These are phyloP conservation scores for Acanthamoeba royreba DNA, from an alignment of 208 protist genomes.

Conservation along the genomic window DNA sequence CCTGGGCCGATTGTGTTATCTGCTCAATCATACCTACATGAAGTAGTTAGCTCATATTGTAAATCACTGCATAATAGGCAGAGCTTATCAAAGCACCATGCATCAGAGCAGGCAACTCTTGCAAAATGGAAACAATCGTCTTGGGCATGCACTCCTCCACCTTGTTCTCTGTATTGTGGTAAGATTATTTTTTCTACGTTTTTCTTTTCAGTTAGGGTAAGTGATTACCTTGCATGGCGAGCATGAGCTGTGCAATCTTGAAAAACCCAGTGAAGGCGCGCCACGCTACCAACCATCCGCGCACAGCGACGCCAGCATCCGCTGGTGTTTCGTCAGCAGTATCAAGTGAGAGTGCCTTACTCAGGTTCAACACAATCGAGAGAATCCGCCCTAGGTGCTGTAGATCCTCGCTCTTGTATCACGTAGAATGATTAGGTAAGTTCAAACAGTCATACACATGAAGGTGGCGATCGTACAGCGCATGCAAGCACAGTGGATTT, in stretches of 20 bases:
- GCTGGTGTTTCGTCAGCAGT: not conserved
- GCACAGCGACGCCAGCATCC: not conserved
- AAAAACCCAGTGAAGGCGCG: not conserved
- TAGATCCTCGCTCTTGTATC: too few relatives aligned
- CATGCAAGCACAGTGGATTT: not conserved
- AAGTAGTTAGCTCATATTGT: too few relatives aligned
- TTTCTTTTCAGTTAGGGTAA: too few relatives aligned
- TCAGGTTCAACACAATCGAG: too few relatives aligned
- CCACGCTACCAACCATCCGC: not conserved
- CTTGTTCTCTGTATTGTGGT: conserved; percentile 6
- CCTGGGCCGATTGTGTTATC: not conserved
- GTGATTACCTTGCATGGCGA: too few relatives aligned
- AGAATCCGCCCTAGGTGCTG: too few relatives aligned
- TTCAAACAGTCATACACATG: too few relatives aligned
- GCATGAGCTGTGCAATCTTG: not conserved
- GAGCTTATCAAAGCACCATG: not conserved
- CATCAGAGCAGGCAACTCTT: not conserved
- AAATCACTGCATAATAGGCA: too few relatives aligned
- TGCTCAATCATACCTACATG: not conserved
- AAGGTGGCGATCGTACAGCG: not conserved
- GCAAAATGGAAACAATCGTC: not conserved
- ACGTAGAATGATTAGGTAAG: too few relatives aligned
- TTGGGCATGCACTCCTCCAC: not conserved
- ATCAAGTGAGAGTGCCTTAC: not conserved
- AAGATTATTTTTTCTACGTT: too few relatives aligned